phyloP scores from a whole-genome alignment of 371 early-diverging fungal genomes.

The Syncephalastrum racemosum region DNA sequence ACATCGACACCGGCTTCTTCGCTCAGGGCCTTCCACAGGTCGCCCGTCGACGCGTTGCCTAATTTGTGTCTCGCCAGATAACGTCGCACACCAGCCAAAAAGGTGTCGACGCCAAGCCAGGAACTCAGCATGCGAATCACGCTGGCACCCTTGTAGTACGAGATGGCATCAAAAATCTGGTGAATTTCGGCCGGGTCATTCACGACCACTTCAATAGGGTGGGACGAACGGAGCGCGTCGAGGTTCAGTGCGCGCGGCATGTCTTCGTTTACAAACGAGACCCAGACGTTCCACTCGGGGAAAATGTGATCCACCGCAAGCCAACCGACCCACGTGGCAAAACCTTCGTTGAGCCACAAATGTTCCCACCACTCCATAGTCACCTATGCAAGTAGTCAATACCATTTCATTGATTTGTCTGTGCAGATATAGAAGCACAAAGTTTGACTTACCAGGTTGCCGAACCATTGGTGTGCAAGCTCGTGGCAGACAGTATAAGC shows the following conservation, averaged over 20 bases:
- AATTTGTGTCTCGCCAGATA: constrained; percentile 80
- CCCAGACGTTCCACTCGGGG: constrained; percentile 81
- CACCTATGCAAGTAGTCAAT: constrained; percentile 7
- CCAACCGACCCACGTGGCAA: constrained; percentile 91
- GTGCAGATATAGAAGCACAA: neutral
- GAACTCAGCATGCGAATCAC: constrained; percentile 88
- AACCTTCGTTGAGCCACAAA: constrained; percentile 96
- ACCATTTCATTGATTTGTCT: too few relatives aligned
- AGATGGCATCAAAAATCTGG: constrained; percentile 77
- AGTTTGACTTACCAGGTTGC: constrained; percentile 63
- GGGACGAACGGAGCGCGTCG: constrained; percentile 77
- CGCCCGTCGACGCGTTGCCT: constrained; percentile 78
- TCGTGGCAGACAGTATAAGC: constrained; percentile 92
- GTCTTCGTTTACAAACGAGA: constrained; percentile 75
- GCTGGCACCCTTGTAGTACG: constrained; percentile 90
- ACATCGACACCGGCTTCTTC: constrained; percentile 72
- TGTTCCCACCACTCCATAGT: constrained; percentile 91
- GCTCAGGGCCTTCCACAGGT: constrained; percentile 82
- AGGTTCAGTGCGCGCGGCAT: constrained; percentile 70
- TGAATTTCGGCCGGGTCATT: constrained; percentile 73
- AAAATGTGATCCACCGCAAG: constrained; percentile 78
- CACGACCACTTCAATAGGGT: constrained; percentile 88
- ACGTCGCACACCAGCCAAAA: constrained; percentile 71
- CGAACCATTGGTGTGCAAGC: constrained; percentile 95
- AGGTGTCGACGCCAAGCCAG: constrained; percentile 56